Evolutionary conservation across 768 basidiomycete species (phyloP).

Genomic region (Suillus bovinus): DNA sequence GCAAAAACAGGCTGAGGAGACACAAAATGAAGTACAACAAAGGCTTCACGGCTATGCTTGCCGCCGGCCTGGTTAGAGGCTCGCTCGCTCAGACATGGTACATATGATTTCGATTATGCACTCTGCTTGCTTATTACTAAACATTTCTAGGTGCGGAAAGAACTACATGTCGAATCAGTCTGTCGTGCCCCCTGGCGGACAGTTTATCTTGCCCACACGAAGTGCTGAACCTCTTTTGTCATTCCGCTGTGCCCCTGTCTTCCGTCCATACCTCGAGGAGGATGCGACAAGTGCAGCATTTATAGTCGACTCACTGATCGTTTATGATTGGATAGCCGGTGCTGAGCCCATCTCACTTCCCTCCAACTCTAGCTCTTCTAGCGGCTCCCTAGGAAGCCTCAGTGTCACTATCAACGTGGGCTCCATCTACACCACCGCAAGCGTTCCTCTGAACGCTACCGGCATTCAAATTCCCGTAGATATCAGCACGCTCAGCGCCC

Average conservation of each 20-base stretch:
- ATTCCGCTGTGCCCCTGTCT: conserved; percentile 46
- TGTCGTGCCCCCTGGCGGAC: conserved; percentile 45
- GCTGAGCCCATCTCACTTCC: conserved; percentile 33
- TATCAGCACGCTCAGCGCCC: conserved; percentile 29
- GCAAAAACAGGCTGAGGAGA: too few species aligned
- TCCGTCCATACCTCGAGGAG: conserved; percentile 48
- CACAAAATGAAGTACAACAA: conserved; percentile 19
- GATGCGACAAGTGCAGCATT: conserved; percentile 32
- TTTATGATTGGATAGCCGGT: conserved; percentile 35
- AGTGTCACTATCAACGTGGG: conserved; percentile 33
- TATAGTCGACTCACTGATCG: conserved; percentile 41
- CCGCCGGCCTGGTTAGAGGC: conserved; percentile 9
- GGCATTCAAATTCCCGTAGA: conserved; percentile 37
- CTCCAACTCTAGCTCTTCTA: neutral
- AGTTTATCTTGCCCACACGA: conserved; percentile 38
- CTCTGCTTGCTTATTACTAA: neutral
- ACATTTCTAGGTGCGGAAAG: conserved; percentile 47
- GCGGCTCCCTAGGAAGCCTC: conserved; percentile 15
- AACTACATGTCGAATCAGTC: conserved; percentile 44
- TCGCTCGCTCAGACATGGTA: conserved; percentile 29
- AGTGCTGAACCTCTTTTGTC: conserved; percentile 42
- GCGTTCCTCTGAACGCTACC: conserved; percentile 39
- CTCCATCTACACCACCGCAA: conserved; percentile 21
- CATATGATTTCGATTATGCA: neutral
- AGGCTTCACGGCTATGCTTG: conserved; percentile 14